Percentiles rank a stretch among this genome's conserved stretches.
These are phyloP conservation scores for Picochlorum sp. DNA, from an alignment of 139 green algal genomes.

Conservation along the genomic window DNA sequence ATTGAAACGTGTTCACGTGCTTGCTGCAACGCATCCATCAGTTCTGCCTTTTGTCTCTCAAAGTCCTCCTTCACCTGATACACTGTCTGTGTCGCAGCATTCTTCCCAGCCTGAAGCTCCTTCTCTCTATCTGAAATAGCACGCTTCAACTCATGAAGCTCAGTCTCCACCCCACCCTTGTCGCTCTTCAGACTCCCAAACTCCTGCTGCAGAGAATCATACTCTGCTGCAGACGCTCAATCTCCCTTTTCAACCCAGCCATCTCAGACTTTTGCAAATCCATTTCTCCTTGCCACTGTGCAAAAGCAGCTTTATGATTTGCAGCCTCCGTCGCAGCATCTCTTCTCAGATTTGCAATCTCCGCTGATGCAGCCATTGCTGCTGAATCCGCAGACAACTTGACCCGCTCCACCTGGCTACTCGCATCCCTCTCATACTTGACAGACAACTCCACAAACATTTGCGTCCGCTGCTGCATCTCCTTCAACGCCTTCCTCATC, in stretches of 20 bases:
- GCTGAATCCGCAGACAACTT: conserved; percentile 45
- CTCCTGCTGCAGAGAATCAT: conserved; percentile 54
- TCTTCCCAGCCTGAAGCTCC: conserved; percentile 45
- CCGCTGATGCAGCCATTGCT: conserved; percentile 42
- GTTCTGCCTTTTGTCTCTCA: conserved; percentile 14
- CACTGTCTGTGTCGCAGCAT: conserved; percentile 40
- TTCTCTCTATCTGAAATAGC: conserved; percentile 34
- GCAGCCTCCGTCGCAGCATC: conserved; percentile 43
- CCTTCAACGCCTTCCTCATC: conserved; percentile 50
- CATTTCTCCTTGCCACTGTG: conserved; percentile 43
- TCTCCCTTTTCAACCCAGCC: conserved; percentile 44
- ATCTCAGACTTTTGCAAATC: conserved; percentile 48
- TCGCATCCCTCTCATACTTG: conserved; percentile 47
- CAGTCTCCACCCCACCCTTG: conserved; percentile 39
- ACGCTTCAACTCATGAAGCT: conserved; percentile 51
- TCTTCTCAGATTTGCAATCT: conserved; percentile 50
- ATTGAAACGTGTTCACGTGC: not conserved
- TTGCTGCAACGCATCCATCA: conserved; percentile 18
- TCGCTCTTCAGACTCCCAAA: conserved; percentile 23
- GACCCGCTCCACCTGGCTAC: conserved; percentile 55
- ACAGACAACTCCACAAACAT: conserved; percentile 47
- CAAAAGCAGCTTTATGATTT: conserved; percentile 38
- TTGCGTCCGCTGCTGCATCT: conserved; percentile 37
- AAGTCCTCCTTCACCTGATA: conserved; percentile 26
- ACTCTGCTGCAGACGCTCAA: conserved; percentile 62